Evolutionary conservation across 495 filamentous ascomycete species (phyloP).

Genomic region (Thermochaetoides thermophila): DNA sequence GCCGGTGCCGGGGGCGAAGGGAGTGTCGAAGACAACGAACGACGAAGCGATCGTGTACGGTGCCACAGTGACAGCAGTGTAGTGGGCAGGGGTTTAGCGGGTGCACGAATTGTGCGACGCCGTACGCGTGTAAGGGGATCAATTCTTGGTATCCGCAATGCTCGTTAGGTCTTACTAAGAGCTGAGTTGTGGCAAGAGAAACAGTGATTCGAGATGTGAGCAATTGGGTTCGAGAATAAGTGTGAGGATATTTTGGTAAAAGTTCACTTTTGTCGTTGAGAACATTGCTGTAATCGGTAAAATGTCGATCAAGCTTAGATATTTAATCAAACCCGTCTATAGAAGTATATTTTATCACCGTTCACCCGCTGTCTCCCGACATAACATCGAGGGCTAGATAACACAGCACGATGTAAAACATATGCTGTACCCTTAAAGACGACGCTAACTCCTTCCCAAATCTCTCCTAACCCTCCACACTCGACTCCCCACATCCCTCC

Average conservation of each 20-base stretch:
- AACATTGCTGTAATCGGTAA: too few relatives aligned
- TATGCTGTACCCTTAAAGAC: background rate
- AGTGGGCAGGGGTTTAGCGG: conserved; percentile 36
- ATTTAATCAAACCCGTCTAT: too few relatives aligned
- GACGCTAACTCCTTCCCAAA: conserved; percentile 26
- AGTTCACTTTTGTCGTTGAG: too few relatives aligned
- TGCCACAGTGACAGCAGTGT: conserved; percentile 32
- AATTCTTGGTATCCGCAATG: conserved; percentile 36
- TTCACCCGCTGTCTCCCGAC: too few relatives aligned
- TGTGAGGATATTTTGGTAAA: too few relatives aligned
- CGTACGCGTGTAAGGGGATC: conserved; percentile 25
- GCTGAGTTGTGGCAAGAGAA: too few relatives aligned
- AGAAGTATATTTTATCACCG: too few relatives aligned
- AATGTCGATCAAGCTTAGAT: too few relatives aligned
- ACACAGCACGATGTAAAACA: background rate
- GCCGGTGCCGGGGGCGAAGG: conserved; percentile 46
- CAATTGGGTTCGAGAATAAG: background rate
- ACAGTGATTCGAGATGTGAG: too few relatives aligned
- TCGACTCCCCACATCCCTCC: conserved; percentile 31
- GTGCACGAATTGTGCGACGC: conserved; percentile 27
- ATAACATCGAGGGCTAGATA: too few relatives aligned
- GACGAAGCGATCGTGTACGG: conserved; percentile 43
- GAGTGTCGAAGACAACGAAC: conserved; percentile 55
- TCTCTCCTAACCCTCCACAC: conserved; percentile 43
- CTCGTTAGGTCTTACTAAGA: too few relatives aligned